These are phyloP conservation scores for Cokeromyces recurvatus DNA, from an alignment of 371 early-diverging fungal species.

Conservation along the genomic window DNA sequence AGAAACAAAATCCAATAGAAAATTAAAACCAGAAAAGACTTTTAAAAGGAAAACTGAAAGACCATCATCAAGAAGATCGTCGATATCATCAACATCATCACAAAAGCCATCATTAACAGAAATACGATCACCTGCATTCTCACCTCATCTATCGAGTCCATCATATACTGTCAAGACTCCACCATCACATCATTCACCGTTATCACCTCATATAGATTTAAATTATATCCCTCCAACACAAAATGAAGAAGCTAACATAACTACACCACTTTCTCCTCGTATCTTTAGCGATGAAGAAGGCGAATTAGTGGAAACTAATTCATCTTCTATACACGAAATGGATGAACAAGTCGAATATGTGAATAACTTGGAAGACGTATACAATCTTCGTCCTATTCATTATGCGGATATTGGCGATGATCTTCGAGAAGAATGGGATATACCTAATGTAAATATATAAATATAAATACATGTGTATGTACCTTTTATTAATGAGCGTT, in stretches of 20 bases:
- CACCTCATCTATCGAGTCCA: slow-evolving; percentile 1
- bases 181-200: neutral
- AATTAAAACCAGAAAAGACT: slow-evolving; percentile 11
- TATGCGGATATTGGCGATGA: slow-evolving; percentile 14
- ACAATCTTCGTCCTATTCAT: slow-evolving; percentile 32
- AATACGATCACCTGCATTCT: neutral
- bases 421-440: slow-evolving; percentile 32
- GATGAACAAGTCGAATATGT: slow-evolving; percentile 20
- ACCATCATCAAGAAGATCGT: neutral
- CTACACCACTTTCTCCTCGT: too few species aligned
- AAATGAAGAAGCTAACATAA: too few species aligned
- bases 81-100: neutral
- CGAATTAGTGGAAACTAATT: neutral
- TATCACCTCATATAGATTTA: slow-evolving; percentile 1
- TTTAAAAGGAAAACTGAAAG: too few species aligned
- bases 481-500: neutral
- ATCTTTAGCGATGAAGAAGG: neutral
- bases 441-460: slow-evolving; percentile 38
- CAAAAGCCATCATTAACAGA: slow-evolving; percentile 1
- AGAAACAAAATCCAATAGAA: too few species aligned
- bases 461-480: too few species aligned
- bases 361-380: slow-evolving; percentile 26
- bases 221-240: neutral
- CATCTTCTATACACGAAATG: neutral
- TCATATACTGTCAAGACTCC: neutral